phyloP scores from a whole-genome alignment of 169 alveolate species.

The Plasmodium blacklocki region DNA sequence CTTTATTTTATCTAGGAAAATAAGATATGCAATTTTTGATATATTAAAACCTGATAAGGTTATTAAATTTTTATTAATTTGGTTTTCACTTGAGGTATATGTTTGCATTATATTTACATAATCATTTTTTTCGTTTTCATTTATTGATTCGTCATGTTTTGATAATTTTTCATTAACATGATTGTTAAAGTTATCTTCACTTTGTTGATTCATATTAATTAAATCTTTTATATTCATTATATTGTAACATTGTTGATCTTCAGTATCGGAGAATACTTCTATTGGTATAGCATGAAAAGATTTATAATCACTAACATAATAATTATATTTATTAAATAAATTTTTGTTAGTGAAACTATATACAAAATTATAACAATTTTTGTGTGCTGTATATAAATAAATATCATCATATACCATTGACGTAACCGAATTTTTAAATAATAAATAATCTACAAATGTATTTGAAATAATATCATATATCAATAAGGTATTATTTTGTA shows the following conservation, averaged over 20 bases:
- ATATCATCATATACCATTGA: slow-evolving; percentile 62
- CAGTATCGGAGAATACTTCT: slow-evolving; percentile 23
- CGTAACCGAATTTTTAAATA: slow-evolving; percentile 23
- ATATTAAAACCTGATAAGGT: slow-evolving; percentile 70
- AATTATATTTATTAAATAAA: slow-evolving; percentile 45
- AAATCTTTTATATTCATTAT: slow-evolving; percentile 2
- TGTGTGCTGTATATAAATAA: slow-evolving; percentile 47
- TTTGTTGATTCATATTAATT: slow-evolving; percentile 1
- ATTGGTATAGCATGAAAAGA: slow-evolving; percentile 59
- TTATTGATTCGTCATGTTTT: background rate
- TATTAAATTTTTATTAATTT: slow-evolving; percentile 47
- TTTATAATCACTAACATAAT: slow-evolving; percentile 46
- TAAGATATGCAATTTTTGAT: slow-evolving; percentile 60
- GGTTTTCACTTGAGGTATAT: slow-evolving; percentile 60
- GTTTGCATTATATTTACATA: slow-evolving; percentile 17
- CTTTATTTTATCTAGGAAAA: slow-evolving; percentile 63
- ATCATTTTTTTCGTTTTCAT: slow-evolving; percentile 7
- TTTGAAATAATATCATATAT: slow-evolving; percentile 64
- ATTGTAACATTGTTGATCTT: background rate
- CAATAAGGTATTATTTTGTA: slow-evolving; percentile 29
- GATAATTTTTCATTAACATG: background rate
- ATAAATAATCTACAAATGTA: slow-evolving; percentile 54
- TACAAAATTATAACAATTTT: slow-evolving; percentile 8
- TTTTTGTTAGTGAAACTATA: slow-evolving; percentile 66
- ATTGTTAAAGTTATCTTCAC: slow-evolving; percentile 1